Evolutionary conservation across 169 alveolate species (phyloP).

Genomic region (Eimeria necatrix): DNA sequence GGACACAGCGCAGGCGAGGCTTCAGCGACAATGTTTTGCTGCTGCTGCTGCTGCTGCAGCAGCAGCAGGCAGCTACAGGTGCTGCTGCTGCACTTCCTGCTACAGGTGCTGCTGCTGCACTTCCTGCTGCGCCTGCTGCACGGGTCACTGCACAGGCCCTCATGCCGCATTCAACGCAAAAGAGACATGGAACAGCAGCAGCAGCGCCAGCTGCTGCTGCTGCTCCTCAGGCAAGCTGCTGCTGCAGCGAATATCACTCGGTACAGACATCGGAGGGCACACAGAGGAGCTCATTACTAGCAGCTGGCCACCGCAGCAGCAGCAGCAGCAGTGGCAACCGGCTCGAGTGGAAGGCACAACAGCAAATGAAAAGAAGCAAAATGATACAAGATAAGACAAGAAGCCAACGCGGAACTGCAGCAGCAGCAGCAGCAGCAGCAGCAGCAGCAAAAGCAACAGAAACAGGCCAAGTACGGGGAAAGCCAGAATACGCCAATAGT

Average conservation of each 20-base stretch:
- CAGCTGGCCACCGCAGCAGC: too few species aligned
- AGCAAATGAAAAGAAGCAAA: too few species aligned
- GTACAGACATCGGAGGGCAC: neutral
- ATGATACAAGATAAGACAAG: too few species aligned
- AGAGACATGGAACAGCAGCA: too few species aligned
- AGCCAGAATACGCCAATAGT: neutral
- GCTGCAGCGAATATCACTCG: too few species aligned
- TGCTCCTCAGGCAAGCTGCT: too few species aligned
- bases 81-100: neutral
- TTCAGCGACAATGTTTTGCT: too few species aligned
- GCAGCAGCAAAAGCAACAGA: neutral
- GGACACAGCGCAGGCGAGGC: neutral
- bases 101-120: neutral
- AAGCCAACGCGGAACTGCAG: too few species aligned
- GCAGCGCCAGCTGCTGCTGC: too few species aligned
- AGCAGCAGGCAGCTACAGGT: neutral
- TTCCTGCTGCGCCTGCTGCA: neutral
- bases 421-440: neutral
- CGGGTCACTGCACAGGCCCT: neutral
- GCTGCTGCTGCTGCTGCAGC: neutral
- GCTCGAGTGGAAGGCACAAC: too few species aligned
- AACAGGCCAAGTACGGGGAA: neutral
- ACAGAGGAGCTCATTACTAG: neutral
- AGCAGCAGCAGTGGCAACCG: too few species aligned
- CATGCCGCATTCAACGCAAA: too few species aligned